These are phyloP conservation scores for Leccinum arenicola DNA, from an alignment of 768 basidiomycete species.

Conservation along the genomic window DNA sequence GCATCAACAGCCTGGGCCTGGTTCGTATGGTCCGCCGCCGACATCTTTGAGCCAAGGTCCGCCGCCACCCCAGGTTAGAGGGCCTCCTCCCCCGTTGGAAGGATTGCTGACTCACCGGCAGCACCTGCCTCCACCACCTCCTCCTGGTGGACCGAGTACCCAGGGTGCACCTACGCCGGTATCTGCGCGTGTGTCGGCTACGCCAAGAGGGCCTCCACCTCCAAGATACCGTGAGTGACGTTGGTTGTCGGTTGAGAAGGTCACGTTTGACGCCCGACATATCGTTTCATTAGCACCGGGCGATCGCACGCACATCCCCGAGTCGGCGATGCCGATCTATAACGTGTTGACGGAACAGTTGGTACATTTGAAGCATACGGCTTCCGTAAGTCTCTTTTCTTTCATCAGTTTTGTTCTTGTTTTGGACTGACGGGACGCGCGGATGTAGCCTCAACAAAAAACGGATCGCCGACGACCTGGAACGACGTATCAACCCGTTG, in stretches of 20 bases:
- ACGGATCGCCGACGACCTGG: constrained; percentile 81
- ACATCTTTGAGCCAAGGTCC: constrained; percentile 23
- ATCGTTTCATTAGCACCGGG: constrained; percentile 60
- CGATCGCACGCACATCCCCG: constrained; percentile 89
- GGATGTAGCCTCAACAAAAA: constrained; percentile 77
- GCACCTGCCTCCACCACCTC: constrained; percentile 23
- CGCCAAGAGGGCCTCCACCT: constrained; percentile 38
- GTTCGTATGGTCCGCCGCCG: constrained; percentile 32
- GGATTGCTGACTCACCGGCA: constrained; percentile 26
- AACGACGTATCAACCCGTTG: constrained; percentile 66
- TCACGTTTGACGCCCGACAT: neutral
- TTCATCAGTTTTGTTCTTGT: neutral
- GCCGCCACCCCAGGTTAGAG: constrained; percentile 29
- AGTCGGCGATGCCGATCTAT: constrained; percentile 62
- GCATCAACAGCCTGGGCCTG: constrained; percentile 9
- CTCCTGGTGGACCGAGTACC: constrained; percentile 26
- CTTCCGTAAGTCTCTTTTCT: constrained; percentile 54
- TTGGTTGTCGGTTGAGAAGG: neutral
- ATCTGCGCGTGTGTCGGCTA: constrained; percentile 31
- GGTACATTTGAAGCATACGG: constrained; percentile 64
- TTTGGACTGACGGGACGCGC: neutral
- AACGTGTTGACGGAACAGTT: constrained; percentile 63
- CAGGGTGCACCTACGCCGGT: constrained; percentile 21
- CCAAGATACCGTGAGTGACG: constrained; percentile 59
- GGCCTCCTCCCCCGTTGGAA: constrained; percentile 26